phyloP scores from a whole-genome alignment of 495 filamentous ascomycete species.

The Corynascus novoguineensis region DNA sequence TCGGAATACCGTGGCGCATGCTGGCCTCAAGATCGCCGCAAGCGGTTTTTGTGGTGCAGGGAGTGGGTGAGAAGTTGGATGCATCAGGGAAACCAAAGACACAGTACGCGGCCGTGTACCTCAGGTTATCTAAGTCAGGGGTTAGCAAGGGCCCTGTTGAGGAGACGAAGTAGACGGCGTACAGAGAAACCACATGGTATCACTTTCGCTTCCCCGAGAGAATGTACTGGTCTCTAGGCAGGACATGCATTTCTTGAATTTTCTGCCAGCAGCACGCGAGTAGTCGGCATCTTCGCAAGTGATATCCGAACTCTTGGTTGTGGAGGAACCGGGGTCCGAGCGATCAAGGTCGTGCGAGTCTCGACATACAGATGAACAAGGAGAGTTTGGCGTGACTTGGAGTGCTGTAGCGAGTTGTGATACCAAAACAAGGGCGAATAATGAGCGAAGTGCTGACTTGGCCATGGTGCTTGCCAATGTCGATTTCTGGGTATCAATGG shows the following conservation, averaged over 20 bases:
- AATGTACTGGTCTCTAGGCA: slow-evolving; percentile 49
- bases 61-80: slow-evolving; percentile 31
- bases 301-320: slow-evolving; percentile 41
- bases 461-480: slow-evolving; percentile 18
- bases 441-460: slow-evolving; percentile 10
- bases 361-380: slow-evolving; percentile 44
- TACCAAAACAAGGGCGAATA: slow-evolving; percentile 24
- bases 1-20: slow-evolving; percentile 30
- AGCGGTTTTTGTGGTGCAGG: slow-evolving; percentile 39
- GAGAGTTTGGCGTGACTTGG: slow-evolving; percentile 48
- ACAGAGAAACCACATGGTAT: slow-evolving; percentile 51
- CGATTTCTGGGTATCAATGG: not conserved
- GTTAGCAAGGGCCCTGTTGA: not conserved
- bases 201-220: slow-evolving; percentile 39
- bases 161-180: slow-evolving; percentile 18
- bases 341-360: slow-evolving; percentile 35
- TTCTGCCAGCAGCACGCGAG: slow-evolving; percentile 33
- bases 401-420: slow-evolving; percentile 29
- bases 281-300: slow-evolving; percentile 41
- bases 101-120: slow-evolving; percentile 43
- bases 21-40: slow-evolving; percentile 34
- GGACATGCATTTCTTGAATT: slow-evolving; percentile 45
- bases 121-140: slow-evolving; percentile 36
- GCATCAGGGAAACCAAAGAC: slow-evolving; percentile 44
- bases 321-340: slow-evolving; percentile 43